phyloP scores from a whole-genome alignment of 2,329 filamentous ascomycete species.

The Aureobasidium pullulans region DNA sequence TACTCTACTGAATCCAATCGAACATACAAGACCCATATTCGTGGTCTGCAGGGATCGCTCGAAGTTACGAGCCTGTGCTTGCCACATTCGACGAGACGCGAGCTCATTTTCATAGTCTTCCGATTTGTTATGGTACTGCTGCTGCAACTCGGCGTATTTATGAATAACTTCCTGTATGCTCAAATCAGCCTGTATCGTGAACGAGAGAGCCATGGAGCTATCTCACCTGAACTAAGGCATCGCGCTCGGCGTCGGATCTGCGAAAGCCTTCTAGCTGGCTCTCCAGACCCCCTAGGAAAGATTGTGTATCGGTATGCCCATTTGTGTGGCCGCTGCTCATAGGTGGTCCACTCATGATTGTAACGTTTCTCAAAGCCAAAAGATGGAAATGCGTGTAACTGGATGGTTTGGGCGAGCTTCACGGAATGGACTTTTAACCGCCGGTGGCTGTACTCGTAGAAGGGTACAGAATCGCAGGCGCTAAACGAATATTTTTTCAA shows the following conservation, averaged over 20 bases:
- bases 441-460: too few relatives aligned
- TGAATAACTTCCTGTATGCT: slow-evolving; percentile 22
- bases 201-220: not conserved
- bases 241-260: slow-evolving; percentile 25
- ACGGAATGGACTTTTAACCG: not conserved
- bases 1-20: not conserved
- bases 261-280: slow-evolving; percentile 25
- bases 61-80: slow-evolving; percentile 21
- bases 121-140: slow-evolving; percentile 25
- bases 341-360: not conserved
- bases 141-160: slow-evolving; percentile 27
- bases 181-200: not conserved
- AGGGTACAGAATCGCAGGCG: too few relatives aligned
- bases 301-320: not conserved
- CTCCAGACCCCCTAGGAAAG: not conserved
- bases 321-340: not conserved
- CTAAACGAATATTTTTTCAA: too few relatives aligned
- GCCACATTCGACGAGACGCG: slow-evolving; percentile 28
- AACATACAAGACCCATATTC: not conserved
- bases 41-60: slow-evolving; percentile 6
- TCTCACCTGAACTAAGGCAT: slow-evolving; percentile 21
- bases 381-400: not conserved
- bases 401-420: not conserved
- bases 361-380: not conserved
- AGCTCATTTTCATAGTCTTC: slow-evolving; percentile 32